These are phyloP conservation scores for Candida incommunis DNA, from an alignment of 805 yeast species.

Conservation along the genomic window DNA sequence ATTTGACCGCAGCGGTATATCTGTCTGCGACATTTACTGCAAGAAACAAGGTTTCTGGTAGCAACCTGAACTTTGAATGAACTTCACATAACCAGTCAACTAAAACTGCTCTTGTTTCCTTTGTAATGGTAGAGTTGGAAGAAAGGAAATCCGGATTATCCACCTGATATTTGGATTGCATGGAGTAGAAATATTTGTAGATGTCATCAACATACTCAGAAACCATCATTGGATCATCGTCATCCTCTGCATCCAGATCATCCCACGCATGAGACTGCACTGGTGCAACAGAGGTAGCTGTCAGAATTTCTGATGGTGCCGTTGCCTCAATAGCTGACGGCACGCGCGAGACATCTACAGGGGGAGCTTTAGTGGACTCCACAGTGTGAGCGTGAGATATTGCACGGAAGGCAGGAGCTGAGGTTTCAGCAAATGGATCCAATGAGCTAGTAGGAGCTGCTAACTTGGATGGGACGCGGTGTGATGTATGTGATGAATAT, in stretches of 20 bases:
- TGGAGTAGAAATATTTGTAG: conserved; percentile 59
- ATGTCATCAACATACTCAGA: conserved; percentile 85
- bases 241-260: conserved; percentile 24
- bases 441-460: too few species aligned
- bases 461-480: too few species aligned
- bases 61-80: conserved; percentile 65
- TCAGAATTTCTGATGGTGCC: too few species aligned
- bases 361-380: too few species aligned
- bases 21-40: conserved; percentile 82
- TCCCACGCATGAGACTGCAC: conserved; percentile 11
- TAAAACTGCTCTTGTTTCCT: conserved; percentile 70
- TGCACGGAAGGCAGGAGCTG: too few species aligned
- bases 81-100: conserved; percentile 94
- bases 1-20: conserved; percentile 60
- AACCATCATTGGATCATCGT: conserved; percentile 54
- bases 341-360: too few species aligned
- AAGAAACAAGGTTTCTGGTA: conserved; percentile 74
- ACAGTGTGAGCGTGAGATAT: too few species aligned
- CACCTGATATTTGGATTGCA: conserved; percentile 63
- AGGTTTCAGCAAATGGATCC: too few species aligned
- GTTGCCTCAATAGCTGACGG: too few species aligned
- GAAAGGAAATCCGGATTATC: conserved; percentile 34
- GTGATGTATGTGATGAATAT: too few species aligned
- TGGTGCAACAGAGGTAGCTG: too few species aligned
- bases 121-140: conserved; percentile 54